Evolutionary conservation across 2,329 filamentous ascomycete genomes (phyloP), one percentile per base, ranked within the genome.

Genomic region (Pestalotiopsis sp.): DNA sequence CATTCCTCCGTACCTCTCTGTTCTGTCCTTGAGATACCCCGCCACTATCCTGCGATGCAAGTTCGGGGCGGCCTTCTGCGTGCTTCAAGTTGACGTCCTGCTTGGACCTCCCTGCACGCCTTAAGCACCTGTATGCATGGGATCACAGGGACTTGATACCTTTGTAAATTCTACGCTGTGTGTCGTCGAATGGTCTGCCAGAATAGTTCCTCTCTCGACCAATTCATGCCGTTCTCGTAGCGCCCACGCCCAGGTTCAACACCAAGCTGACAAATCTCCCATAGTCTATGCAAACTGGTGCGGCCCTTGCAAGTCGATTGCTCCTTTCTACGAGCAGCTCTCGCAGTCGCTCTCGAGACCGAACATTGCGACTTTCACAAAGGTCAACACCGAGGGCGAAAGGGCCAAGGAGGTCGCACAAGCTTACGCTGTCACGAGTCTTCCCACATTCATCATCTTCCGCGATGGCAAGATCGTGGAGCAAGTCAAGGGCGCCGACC

Each of bases 361-460:
- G 17, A 89, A 90, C 73, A 83, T 87, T 71, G 90, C 97, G 73
- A 92, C 91, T 40, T 98, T 98, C 78, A 89, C 89, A 78, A 97
- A 96, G 83, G 87, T 98, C 82, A 91, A 98, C 84, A 91, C 89
- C 69, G 94, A 97, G 73, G 80, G 86, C 64, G 92, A 96, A 77
- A 71, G 72, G 48, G 66, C 70, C 65, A 84, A 89, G 75, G 89
- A 93, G 48, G 88, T 98, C 70, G 89, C 92, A 17, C 78, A 87
- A 69, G 88, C 89, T 72, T 96, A 97, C 81, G 84, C 84, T 71
- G 85, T 98, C 75, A 90, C 89, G 22, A 87, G 88, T 80, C 90
- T 95, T 77, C 96, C 96, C 9, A 97, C 94, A n/a, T 97, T 98
- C 79, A 87, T 98, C 76, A 86, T 98, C 75, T 97, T 93, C 83